Percentiles rank a stretch among this genome's conserved stretches.
These are phyloP conservation scores for Leishmania gerbilli DNA, from an alignment of 208 protist genomes.

Conservation along the genomic window DNA sequence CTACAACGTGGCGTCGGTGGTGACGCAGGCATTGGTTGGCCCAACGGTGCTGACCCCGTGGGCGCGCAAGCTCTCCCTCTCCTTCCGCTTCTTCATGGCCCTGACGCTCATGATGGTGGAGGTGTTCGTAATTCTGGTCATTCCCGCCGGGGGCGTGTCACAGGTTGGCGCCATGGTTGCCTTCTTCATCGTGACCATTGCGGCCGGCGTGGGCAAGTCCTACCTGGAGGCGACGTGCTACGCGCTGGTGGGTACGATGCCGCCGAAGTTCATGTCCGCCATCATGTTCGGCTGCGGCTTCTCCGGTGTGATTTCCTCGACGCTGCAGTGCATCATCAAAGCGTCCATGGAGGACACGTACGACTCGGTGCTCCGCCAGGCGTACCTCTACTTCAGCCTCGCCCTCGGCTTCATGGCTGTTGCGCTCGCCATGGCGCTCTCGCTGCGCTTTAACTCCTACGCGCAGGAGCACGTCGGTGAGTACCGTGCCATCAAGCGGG, in stretches of 20 bases:
- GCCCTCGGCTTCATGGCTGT: slow-evolving; percentile 62
- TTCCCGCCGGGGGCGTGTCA: slow-evolving; percentile 52
- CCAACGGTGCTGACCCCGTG: slow-evolving; percentile 67
- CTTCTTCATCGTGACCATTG: slow-evolving; percentile 66
- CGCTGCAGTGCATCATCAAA: slow-evolving; percentile 88
- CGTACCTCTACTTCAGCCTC: slow-evolving; percentile 84
- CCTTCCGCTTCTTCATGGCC: slow-evolving; percentile 49
- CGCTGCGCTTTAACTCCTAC: slow-evolving; percentile 63
- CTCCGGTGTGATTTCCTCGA: slow-evolving; percentile 66
- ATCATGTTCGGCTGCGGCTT: slow-evolving; percentile 89
- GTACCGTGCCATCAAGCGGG: slow-evolving; percentile 47
- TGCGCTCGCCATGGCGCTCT: slow-evolving; percentile 53
- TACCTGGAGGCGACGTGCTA: slow-evolving; percentile 89
- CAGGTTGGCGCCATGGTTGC: slow-evolving; percentile 58
- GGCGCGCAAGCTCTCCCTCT: slow-evolving; percentile 57
- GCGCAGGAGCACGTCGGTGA: slow-evolving; percentile 74
- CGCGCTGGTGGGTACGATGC: slow-evolving; percentile 76
- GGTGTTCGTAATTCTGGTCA: slow-evolving; percentile 60
- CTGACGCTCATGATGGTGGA: slow-evolving; percentile 68
- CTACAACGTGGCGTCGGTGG: slow-evolving; percentile 76
- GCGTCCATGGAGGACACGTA: slow-evolving; percentile 59
- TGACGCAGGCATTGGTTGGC: slow-evolving; percentile 65
- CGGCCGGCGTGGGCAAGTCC: slow-evolving; percentile 68
- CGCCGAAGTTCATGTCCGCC: slow-evolving; percentile 81
- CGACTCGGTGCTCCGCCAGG: slow-evolving; percentile 40